phyloP scores from a whole-genome alignment of 192 early-diverging fungal genomes.

The Coemansia sp. region DNA sequence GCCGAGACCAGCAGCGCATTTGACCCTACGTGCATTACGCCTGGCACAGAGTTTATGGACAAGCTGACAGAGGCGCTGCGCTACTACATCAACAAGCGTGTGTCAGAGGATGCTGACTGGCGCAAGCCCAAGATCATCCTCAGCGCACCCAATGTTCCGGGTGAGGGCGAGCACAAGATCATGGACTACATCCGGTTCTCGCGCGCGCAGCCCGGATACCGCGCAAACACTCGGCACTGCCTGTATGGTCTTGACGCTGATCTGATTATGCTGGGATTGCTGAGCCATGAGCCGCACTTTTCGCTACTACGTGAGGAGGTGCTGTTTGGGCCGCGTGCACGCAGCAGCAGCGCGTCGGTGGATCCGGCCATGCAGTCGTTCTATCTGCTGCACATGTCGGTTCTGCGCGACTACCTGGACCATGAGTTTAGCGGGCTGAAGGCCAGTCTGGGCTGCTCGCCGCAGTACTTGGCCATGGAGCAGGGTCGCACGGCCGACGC shows the following conservation, averaged over 20 bases:
- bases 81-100: conserved; percentile 83
- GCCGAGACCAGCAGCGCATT: conserved; percentile 61
- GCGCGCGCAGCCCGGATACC: conserved; percentile 72
- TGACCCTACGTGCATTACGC: conserved; percentile 98
- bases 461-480: conserved; percentile 50
- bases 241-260: conserved; percentile 95
- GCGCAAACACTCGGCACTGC: conserved; percentile 90
- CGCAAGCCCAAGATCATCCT: conserved; percentile 80
- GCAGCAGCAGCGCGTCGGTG: conserved; percentile 61
- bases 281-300: conserved; percentile 97
- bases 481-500: conserved; percentile 13
- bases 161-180: conserved; percentile 99
- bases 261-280: conserved; percentile 94
- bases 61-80: conserved; percentile 80
- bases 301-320: conserved; percentile 94
- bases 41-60: conserved; percentile 96
- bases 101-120: conserved; percentile 91
- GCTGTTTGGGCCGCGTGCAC: conserved; percentile 55
- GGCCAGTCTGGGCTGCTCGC: conserved; percentile 63
- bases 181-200: conserved; percentile 93
- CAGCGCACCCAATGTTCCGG: conserved; percentile 92
- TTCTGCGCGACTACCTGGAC: conserved; percentile 91
- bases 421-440: conserved; percentile 67
- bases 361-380: conserved; percentile 65
- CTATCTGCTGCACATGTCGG: conserved; percentile 72